Conservation (phyloP, 2,329 filamentous ascomycete species). For the Anthostomella pinea region DNA sequence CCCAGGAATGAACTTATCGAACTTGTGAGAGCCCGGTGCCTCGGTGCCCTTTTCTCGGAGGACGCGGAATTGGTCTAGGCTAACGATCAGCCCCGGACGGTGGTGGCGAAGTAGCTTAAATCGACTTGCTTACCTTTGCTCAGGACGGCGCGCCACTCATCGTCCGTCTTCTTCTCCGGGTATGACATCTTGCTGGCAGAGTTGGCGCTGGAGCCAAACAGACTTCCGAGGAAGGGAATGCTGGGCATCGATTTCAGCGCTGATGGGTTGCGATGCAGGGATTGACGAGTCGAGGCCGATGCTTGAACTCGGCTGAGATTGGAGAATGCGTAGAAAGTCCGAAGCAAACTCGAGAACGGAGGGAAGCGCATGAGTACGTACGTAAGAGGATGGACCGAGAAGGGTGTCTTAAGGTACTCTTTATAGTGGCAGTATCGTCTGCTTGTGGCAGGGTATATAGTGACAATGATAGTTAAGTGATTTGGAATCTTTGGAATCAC, state of each 20-base stretch:
- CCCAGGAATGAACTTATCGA: constrained; percentile 78
- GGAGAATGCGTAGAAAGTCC: constrained; percentile 45
- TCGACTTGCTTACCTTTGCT: constrained; percentile 49
- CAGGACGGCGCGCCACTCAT: constrained; percentile 87
- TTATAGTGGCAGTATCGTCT: not conserved
- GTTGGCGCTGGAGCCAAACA: constrained; percentile 66
- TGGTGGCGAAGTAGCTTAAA: not conserved
- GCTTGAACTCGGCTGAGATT: constrained; percentile 39
- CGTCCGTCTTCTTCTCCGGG: constrained; percentile 74
- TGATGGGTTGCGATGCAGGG: constrained; percentile 20
- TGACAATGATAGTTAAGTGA: not conserved
- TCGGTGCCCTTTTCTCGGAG: constrained; percentile 93
- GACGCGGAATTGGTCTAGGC: constrained; percentile 90
- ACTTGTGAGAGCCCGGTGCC: constrained; percentile 72
- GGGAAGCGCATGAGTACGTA: constrained; percentile 47
- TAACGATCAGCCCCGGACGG: constrained; percentile 6
- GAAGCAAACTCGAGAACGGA: constrained; percentile 45
- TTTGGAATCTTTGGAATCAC: constrained; percentile 2
- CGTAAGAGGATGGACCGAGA: not conserved
- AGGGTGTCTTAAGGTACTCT: not conserved
- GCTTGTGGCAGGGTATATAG: not conserved
- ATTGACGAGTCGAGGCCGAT: constrained; percentile 18
- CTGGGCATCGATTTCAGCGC: constrained; percentile 63
- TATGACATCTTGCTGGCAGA: constrained; percentile 63
- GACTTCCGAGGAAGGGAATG: constrained; percentile 73